phyloP scores from a whole-genome alignment of 352 stramenopile species.

The Pythium phragmiticola region DNA sequence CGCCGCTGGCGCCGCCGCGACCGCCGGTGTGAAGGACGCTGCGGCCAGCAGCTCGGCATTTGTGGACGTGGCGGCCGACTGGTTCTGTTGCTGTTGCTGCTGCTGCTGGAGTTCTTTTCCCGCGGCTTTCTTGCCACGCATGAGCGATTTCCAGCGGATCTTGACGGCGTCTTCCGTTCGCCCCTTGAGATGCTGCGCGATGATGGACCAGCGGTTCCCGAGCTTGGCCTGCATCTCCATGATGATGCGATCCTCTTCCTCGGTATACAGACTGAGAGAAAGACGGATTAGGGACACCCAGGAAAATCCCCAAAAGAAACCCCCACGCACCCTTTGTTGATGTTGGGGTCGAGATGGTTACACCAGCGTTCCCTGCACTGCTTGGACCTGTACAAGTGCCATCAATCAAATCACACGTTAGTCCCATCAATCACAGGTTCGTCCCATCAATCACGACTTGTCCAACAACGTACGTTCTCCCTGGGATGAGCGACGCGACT shows the following conservation, averaged over 20 bases:
- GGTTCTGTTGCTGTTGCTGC: constrained; percentile 33
- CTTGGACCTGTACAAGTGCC: constrained; percentile 66
- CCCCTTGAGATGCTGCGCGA: constrained; percentile 89
- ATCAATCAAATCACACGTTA: constrained; percentile 20
- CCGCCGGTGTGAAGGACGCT: background rate
- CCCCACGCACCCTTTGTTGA: constrained; percentile 86
- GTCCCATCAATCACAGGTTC: background rate
- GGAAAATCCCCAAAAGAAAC: background rate
- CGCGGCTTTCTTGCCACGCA: constrained; percentile 67
- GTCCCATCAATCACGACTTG: background rate
- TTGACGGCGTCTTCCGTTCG: constrained; percentile 93
- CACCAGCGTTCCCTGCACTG: constrained; percentile 92
- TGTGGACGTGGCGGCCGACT: background rate
- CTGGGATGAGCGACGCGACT: constrained; percentile 76
- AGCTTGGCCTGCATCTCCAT: constrained; percentile 91
- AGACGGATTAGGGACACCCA: background rate
- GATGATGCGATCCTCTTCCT: constrained; percentile 92
- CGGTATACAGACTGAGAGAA: constrained; percentile 66
- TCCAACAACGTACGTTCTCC: constrained; percentile 64
- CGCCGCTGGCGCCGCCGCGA: background rate
- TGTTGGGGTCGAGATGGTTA: constrained; percentile 91
- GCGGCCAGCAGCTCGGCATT: background rate
- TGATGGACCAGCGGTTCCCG: constrained; percentile 92
- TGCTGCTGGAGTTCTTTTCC: constrained; percentile 67
- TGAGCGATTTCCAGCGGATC: constrained; percentile 92